Percentiles rank a stretch among this genome's conserved stretches.
These are phyloP conservation scores for Baorangia bicolor DNA, from an alignment of 768 basidiomycete genomes.

Conservation along the genomic window DNA sequence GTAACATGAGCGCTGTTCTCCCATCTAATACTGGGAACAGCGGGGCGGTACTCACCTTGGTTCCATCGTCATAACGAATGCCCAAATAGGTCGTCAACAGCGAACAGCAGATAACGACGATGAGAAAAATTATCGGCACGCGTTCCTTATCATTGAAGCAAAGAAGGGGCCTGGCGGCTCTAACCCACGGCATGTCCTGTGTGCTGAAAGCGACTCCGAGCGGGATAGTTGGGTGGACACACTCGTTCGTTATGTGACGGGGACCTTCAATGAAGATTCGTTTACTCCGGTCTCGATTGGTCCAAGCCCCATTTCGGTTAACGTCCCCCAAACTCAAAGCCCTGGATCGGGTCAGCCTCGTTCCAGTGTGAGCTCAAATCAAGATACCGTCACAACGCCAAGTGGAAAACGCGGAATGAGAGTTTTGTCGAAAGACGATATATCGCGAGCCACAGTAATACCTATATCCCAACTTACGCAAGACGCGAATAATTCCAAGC, in stretches of 20 bases:
- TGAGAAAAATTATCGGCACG: constrained; percentile 94
- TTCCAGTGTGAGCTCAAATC: constrained; percentile 53
- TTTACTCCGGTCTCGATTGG: constrained; percentile 42
- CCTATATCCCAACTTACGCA: constrained; percentile 57
- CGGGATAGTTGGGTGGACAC: constrained; percentile 94
- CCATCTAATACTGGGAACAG: constrained; percentile 37
- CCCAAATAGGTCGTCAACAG: constrained; percentile 96
- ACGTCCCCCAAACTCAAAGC: constrained; percentile 25
- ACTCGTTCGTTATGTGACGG: constrained; percentile 84
- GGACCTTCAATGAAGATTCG: constrained; percentile 74
- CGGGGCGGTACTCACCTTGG: constrained; percentile 91
- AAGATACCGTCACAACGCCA: constrained; percentile 25
- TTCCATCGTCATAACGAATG: constrained; percentile 85
- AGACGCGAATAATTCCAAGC: constrained; percentile 56
- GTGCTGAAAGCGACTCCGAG: constrained; percentile 93
- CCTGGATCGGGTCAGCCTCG: constrained; percentile 46
- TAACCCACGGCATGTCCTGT: constrained; percentile 85
- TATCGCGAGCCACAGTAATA: constrained; percentile 50
- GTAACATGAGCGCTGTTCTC: constrained; percentile 3
- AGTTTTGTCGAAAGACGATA: constrained; percentile 58
- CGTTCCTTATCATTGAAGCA: constrained; percentile 93
- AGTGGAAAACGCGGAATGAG: constrained; percentile 38
- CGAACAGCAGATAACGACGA: constrained; percentile 62
- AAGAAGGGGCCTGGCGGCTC: constrained; percentile 69
- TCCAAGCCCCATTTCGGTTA: constrained; percentile 26